A percentile compares a stretch with the other conserved stretches of the same genome.
Conservation (phyloP, 148 eudicot species). For the Vaccinium vitisidaea region DNA sequence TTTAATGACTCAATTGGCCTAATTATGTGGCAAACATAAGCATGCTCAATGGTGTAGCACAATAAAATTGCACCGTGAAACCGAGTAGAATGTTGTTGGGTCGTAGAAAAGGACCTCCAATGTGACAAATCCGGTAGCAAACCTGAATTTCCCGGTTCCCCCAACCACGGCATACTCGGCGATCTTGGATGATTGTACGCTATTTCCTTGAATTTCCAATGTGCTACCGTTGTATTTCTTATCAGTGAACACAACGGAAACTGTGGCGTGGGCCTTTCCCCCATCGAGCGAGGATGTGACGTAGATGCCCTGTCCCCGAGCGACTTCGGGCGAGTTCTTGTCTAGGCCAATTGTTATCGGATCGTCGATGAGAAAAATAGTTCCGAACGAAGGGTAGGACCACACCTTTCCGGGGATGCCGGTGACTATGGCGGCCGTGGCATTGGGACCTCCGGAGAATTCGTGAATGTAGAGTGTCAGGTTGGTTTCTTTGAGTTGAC, state of each 20-base stretch:
- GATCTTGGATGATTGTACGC: neutral
- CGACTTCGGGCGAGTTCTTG: neutral
- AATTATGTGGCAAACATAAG: too few relatives aligned
- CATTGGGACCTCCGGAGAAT: neutral
- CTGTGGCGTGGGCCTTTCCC: neutral
- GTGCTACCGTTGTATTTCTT: constrained; percentile 2
- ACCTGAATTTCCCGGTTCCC: constrained; percentile 4
- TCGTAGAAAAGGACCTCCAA: neutral
- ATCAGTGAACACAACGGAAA: neutral
- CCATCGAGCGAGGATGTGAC: neutral
- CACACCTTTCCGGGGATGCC: neutral
- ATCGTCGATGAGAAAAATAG: neutral
- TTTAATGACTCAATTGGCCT: too few relatives aligned
- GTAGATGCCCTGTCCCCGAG: neutral
- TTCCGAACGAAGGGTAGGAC: neutral
- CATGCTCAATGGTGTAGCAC: neutral
- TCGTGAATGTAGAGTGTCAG: constrained; percentile 6
- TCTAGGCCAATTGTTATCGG: neutral
- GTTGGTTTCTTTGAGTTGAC: constrained; percentile 1
- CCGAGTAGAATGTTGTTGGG: neutral
- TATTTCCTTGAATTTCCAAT: neutral
- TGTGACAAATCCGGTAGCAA: neutral
- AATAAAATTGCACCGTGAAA: neutral
- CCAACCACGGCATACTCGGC: neutral
- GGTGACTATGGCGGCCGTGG: neutral